phyloP scores from a whole-genome alignment of 148 eudicot species.

The Fagopyrum esculentum region DNA sequence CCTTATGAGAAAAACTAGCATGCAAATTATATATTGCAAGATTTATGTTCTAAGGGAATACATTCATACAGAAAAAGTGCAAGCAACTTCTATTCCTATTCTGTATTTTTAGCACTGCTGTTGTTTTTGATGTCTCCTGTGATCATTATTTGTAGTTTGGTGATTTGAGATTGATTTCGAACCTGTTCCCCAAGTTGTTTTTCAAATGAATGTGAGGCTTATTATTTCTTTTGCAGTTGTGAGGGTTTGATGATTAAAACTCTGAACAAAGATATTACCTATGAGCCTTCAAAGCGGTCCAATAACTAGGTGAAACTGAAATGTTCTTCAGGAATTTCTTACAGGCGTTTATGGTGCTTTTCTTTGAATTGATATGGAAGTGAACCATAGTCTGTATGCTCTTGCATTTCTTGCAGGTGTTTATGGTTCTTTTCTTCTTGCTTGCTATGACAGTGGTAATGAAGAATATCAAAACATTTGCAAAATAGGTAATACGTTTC shows the following conservation, averaged over 20 bases:
- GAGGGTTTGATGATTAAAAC: slow-evolving; percentile 97
- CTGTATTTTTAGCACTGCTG: neutral
- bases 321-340: neutral
- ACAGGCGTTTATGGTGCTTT: too few relatives aligned
- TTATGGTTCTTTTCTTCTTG: slow-evolving; percentile 95
- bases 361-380: neutral
- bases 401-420: slow-evolving; percentile 43
- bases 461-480: slow-evolving; percentile 96
- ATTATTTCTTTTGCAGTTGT: slow-evolving; percentile 38
- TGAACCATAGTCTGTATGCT: neutral
- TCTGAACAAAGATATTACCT: slow-evolving; percentile 77
- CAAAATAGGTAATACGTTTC: slow-evolving; percentile 77
- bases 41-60: neutral
- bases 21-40: neutral
- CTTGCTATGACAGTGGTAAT: slow-evolving; percentile 78
- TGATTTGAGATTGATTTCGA: neutral
- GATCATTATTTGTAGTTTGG: neutral
- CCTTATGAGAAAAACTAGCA: neutral
- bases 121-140: neutral
- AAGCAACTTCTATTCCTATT: neutral
- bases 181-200: neutral
- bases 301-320: slow-evolving; percentile 93
- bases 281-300: slow-evolving; percentile 95
- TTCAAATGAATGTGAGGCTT: neutral
- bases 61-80: neutral